Evolutionary conservation across 495 filamentous ascomycete species (phyloP).

Genomic region (Apiosordaria backusii): DNA sequence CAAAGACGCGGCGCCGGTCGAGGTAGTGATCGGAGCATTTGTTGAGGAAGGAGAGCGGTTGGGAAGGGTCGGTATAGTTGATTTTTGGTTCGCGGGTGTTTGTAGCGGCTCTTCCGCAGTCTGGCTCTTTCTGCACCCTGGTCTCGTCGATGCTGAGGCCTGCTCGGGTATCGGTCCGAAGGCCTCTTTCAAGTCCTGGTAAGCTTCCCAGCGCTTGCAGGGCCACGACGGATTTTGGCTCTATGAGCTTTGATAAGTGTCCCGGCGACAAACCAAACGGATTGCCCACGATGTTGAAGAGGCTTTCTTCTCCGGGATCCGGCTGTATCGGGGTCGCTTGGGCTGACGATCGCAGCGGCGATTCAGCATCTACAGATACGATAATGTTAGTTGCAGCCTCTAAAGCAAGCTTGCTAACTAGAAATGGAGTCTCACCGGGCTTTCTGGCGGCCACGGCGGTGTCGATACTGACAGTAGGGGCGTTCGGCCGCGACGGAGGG

Average conservation of each 20-base stretch:
- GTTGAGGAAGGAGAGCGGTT: neutral
- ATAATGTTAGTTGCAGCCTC: too few relatives aligned
- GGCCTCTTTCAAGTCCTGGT: constrained; percentile 59
- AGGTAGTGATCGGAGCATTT: constrained; percentile 33
- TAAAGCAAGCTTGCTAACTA: too few relatives aligned
- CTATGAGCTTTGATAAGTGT: constrained; percentile 66
- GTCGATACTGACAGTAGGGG: too few relatives aligned
- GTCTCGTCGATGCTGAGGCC: constrained; percentile 66
- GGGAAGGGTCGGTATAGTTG: neutral
- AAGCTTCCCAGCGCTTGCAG: constrained; percentile 66
- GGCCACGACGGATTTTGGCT: constrained; percentile 68
- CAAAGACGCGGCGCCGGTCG: constrained; percentile 61
- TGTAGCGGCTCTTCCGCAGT: neutral
- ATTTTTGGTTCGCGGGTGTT: neutral
- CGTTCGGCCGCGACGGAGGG: too few relatives aligned
- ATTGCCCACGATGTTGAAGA: constrained; percentile 59
- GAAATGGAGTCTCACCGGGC: too few relatives aligned
- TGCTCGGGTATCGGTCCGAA: constrained; percentile 58
- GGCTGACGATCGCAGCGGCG: too few relatives aligned
- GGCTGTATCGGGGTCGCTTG: too few relatives aligned
- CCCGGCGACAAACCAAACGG: constrained; percentile 67
- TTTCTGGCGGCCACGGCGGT: too few relatives aligned
- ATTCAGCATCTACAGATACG: too few relatives aligned
- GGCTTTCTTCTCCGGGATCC: constrained; percentile 56
- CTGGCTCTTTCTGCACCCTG: neutral